Base-by-base conservation (phyloP, 768 basidiomycete genomes). In the Amanita subjunquillea region DNA sequence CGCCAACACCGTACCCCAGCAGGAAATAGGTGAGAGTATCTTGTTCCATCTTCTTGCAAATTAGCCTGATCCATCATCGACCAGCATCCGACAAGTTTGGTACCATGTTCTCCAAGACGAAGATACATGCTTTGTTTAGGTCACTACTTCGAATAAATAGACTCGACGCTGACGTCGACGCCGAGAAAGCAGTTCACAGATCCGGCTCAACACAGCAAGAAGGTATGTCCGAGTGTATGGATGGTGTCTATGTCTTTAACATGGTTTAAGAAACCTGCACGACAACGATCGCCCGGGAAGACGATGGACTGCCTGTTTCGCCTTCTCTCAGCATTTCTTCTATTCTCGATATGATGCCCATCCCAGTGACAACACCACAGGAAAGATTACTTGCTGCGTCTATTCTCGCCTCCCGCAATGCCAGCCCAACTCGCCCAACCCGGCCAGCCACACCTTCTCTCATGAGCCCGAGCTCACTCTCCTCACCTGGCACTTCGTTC, bases 301-400 rank as follows among this genome's bases (percentile, higher is more conserved):
- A 27, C 6, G 43, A 44, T 12, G 29, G 2, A 20, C 20, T 48
- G 17, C 20, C 46, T 23, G 20, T 17, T 4, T 48, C 48, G 3
- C 48, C 15, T 10, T 49, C 48, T n/a, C 48, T 29, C 20, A 40
- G 48, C 23, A 39, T 50, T 37, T 50, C 48, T 20, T 50, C 48
- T 13, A 50, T 50, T 8, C 48, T 50, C n/a, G 23, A 50, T 20
- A 36, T 39, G 7, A 50, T 50, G 48, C 48, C 48, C 23, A 50
- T 50, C 12, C 37, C 48, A 38, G 25, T 50, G n/a, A 50, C 48
- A 13, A 50, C 38, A 27, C 37, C 48, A 38, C 20, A 50, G 17
- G 48, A 50, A 37, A 17, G 48, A 22, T 13, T 23, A 15, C 38
- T 50, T 4, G 48, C 48, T 15, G 38, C 48, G 12, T 50, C 48